These are phyloP conservation scores for Populus davidiana DNA, from an alignment of 345 rosid genomes.

Conservation along the genomic window DNA sequence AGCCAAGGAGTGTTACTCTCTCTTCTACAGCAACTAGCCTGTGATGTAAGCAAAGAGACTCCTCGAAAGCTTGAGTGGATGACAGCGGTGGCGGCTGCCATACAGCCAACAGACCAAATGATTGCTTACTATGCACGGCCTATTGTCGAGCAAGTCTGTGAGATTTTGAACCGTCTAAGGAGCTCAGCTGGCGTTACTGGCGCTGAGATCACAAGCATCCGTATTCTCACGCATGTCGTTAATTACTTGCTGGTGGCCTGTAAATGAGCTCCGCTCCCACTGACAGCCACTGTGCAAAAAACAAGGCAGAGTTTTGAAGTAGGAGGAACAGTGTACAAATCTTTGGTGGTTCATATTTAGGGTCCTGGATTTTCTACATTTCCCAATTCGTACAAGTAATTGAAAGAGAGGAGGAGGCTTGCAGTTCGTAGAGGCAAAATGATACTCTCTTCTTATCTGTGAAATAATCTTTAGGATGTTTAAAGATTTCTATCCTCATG, in stretches of 20 bases:
- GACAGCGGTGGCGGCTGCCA: conserved; percentile 72
- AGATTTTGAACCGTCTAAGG: conserved; percentile 51
- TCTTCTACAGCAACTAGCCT: conserved; percentile 80
- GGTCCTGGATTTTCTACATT: not conserved
- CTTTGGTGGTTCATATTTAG: not conserved
- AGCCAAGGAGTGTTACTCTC: conserved; percentile 89
- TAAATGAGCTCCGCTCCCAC: conserved; percentile 40
- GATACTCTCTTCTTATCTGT: not conserved
- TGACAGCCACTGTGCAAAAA: not conserved
- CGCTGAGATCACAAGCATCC: conserved; percentile 46
- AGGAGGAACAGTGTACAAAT: conserved; percentile 4
- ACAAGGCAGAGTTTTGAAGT: conserved; percentile 7
- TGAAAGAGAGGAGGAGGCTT: not conserved
- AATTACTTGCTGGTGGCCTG: conserved; percentile 57
- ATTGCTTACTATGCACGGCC: conserved; percentile 56
- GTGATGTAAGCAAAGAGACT: conserved; percentile 63
- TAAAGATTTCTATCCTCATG: not conserved
- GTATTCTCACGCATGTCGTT: conserved; percentile 68
- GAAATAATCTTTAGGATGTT: not conserved
- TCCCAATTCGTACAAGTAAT: not conserved
- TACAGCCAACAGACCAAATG: conserved; percentile 70
- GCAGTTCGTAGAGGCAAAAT: not conserved
- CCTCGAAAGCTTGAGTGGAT: conserved; percentile 69
- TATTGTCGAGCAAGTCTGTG: conserved; percentile 73
- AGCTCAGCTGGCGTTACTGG: conserved; percentile 42